Conservation (phyloP, 2,329 filamentous ascomycete genomes). For the Fusarium hainanense region DNA sequence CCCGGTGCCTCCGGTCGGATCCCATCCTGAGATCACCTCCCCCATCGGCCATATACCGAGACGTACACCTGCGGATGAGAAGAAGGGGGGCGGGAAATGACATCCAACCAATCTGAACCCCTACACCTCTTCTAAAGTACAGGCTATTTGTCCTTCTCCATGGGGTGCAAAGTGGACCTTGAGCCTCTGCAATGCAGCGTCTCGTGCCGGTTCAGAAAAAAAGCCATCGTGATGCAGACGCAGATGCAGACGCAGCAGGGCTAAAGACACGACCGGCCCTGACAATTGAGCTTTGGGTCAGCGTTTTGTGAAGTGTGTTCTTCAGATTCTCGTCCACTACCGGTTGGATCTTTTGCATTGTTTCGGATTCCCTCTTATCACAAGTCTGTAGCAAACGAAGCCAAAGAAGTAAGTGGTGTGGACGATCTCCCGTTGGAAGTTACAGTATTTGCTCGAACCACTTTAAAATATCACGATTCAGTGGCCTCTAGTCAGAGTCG, state of each 20-base stretch:
- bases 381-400: neutral
- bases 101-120: conserved; percentile 31
- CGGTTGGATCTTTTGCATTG: neutral
- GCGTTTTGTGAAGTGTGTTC: neutral
- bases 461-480: neutral
- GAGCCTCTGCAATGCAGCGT: conserved; percentile 20
- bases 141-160: conserved; percentile 26
- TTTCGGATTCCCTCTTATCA: conserved; percentile 10
- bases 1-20: conserved; percentile 39
- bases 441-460: neutral
- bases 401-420: conserved; percentile 11
- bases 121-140: conserved; percentile 7
- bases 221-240: conserved; percentile 26
- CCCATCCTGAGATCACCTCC: conserved; percentile 35
- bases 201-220: conserved; percentile 32
- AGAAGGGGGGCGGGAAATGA: conserved; percentile 43
- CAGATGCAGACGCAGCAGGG: conserved; percentile 19
- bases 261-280: conserved; percentile 31
- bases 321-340: conserved; percentile 8
- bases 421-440: conserved; percentile 29
- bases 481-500: neutral
- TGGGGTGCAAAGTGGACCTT: conserved; percentile 34
- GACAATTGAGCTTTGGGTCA: conserved; percentile 34
- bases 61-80: conserved; percentile 29
- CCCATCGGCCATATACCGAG: conserved; percentile 46